Evolutionary conservation across 331 rosid genomes (phyloP), one percentile per base, ranked within the genome.

Genomic region (Dryas integrifolia): DNA sequence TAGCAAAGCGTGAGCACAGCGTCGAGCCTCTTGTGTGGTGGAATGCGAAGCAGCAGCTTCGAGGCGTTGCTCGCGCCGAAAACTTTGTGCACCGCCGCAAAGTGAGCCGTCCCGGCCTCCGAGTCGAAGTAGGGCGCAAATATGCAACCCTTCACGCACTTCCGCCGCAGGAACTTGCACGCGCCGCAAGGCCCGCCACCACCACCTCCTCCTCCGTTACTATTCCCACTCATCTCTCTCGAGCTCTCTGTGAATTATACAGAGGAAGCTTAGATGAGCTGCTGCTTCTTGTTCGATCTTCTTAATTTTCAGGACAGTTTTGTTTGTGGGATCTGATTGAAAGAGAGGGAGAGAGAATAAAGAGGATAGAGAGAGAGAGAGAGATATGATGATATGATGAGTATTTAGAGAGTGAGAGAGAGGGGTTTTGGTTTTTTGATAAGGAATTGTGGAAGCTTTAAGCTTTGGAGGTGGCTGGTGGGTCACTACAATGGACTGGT

Each of bases 31-130:
- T 85, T 82, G 53, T 84, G 87, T 1, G 82, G 72, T 0, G 98
- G 97, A 24, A 93, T 77, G 6, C 89, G 61, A 61, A 66, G 69
- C 73, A 92, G 96, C 2, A 92, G 72, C 90, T 92, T 92, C 9
- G 98, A 90, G 75, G 96, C 96, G 80, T 92, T 92, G 83, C 98
- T 92, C 5, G 98, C 98, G 18, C 98, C 98, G 66, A 90, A 92
- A 66, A 92, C 96, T 81, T 87, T 92, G 60, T 92, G 98, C 21
- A 92, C 96, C 0, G 98, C 98, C 0, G 98, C 98, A 70, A 92
- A 92, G 67, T 92, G 92, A 30, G 88, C 86, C 0, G 98, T 78
- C 9, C 98, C 98, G 84, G 86, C 90, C 3, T 87, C 97, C 0
- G 97, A 82, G 83, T 90, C 91, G 81, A 93, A 93, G 64, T 90